Evolutionary conservation across 2,329 filamentous ascomycete genomes (phyloP).

Genomic region (Ophiostoma australiae): DNA sequence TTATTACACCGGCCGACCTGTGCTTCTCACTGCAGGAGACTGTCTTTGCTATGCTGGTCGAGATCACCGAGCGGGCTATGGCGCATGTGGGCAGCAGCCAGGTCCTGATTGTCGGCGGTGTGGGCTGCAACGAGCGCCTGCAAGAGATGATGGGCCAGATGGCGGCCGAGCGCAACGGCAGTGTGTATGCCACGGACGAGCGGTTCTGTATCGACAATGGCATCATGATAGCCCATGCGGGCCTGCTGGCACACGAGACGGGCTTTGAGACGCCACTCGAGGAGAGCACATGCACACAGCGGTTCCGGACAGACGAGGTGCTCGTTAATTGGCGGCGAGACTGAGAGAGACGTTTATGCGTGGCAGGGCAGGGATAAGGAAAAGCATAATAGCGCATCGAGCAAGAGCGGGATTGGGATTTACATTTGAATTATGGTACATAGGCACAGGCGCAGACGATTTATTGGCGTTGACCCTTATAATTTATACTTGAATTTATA

Average conservation of each 20-base stretch:
- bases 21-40: constrained; percentile 97
- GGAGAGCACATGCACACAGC: constrained; percentile 79
- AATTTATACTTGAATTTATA: not conserved
- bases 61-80: constrained; percentile 98
- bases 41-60: constrained; percentile 92
- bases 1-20: constrained; percentile 79
- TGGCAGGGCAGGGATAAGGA: not conserved
- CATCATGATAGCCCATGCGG: constrained; percentile 98
- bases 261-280: constrained; percentile 70
- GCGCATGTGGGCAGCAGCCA: constrained; percentile 88
- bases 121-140: constrained; percentile 88
- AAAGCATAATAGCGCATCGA: not conserved
- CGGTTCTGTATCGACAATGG: constrained; percentile 98
- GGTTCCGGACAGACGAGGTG: constrained; percentile 78
- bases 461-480: not conserved
- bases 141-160: constrained; percentile 99
- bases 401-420: not conserved
- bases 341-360: constrained; percentile 29
- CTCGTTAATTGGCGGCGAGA: constrained; percentile 69
- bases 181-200: constrained; percentile 92
- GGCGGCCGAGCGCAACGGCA: constrained; percentile 82
- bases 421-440: not conserved
- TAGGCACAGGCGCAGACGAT: not conserved
- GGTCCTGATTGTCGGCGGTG: constrained; percentile 91
- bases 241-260: constrained; percentile 75